phyloP scores from a whole-genome alignment of 2,329 filamentous ascomycete species.

The Paracamarosporium sp. region DNA sequence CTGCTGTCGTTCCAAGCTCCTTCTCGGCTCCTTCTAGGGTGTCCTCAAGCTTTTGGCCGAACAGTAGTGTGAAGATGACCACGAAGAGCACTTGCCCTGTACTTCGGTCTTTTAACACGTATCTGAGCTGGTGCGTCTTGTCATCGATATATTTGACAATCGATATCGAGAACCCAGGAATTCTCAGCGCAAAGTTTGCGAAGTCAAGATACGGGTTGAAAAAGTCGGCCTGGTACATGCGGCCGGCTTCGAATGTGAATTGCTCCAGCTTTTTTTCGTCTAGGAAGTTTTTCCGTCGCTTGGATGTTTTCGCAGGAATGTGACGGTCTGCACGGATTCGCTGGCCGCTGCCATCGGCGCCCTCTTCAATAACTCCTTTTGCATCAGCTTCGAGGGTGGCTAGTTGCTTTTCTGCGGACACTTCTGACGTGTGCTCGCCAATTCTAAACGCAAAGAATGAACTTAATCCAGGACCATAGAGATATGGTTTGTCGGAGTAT shows the following conservation, averaged over 20 bases:
- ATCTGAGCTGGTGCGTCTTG: slow-evolving; percentile 55
- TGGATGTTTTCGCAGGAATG: slow-evolving; percentile 49
- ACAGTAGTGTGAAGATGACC: slow-evolving; percentile 55
- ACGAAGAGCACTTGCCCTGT: slow-evolving; percentile 53
- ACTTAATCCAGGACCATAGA: slow-evolving; percentile 45
- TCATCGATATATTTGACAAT: slow-evolving; percentile 56
- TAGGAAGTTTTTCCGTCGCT: slow-evolving; percentile 55
- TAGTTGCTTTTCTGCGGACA: slow-evolving; percentile 31
- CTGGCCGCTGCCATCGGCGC: slow-evolving; percentile 46
- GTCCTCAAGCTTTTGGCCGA: slow-evolving; percentile 49
- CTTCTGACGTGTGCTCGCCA: slow-evolving; percentile 29
- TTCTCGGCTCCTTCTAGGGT: slow-evolving; percentile 32
- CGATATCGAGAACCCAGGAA: slow-evolving; percentile 54
- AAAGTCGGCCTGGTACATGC: slow-evolving; percentile 55
- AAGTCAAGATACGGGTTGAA: slow-evolving; percentile 59
- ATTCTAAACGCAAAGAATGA: slow-evolving; percentile 42
- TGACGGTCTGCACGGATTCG: slow-evolving; percentile 33
- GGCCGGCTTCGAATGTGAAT: slow-evolving; percentile 52
- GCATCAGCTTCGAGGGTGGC: slow-evolving; percentile 24
- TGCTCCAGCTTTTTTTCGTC: slow-evolving; percentile 39
- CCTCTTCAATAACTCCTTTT: slow-evolving; percentile 48
- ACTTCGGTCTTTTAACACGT: slow-evolving; percentile 52
- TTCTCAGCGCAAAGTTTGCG: slow-evolving; percentile 51
- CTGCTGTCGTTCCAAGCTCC: slow-evolving; percentile 9
- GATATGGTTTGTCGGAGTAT: slow-evolving; percentile 45